Evolutionary conservation across 768 basidiomycete species (phyloP).

Genomic region (Leccinum variicolor): DNA sequence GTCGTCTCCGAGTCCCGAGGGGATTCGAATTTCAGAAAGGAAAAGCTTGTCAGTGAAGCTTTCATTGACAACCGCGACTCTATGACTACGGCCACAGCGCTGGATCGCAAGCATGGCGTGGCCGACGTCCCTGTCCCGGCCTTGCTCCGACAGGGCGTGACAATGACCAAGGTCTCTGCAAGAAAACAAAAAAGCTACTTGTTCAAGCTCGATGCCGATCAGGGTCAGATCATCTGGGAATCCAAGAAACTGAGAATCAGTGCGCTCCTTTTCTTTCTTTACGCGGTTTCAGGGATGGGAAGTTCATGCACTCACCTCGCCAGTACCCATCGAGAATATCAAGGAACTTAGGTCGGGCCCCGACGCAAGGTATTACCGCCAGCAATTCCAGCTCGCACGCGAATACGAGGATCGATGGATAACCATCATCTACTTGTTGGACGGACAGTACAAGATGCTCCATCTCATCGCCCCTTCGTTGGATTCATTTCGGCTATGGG

Average conservation of each 20-base stretch:
- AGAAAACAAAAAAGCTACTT: slow-evolving; percentile 70
- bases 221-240: slow-evolving; percentile 77
- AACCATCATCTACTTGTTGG: slow-evolving; percentile 78
- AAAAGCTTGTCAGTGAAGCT: too few relatives aligned
- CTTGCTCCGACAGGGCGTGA: slow-evolving; percentile 57
- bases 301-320: not conserved
- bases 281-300: too few relatives aligned
- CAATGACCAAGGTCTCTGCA: slow-evolving; percentile 80
- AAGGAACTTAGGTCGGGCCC: slow-evolving; percentile 79
- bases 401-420: slow-evolving; percentile 75
- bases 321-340: slow-evolving; percentile 84
- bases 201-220: slow-evolving; percentile 75
- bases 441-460: slow-evolving; percentile 78
- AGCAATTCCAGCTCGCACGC: slow-evolving; percentile 61
- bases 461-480: slow-evolving; percentile 74
- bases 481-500: slow-evolving; percentile 63
- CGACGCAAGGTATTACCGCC: slow-evolving; percentile 68
- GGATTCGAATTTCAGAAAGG: too few relatives aligned
- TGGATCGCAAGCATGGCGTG: slow-evolving; percentile 4
- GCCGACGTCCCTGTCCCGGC: slow-evolving; percentile 52
- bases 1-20: too few relatives aligned
- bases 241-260: slow-evolving; percentile 67
- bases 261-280: slow-evolving; percentile 32
- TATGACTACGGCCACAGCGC: slow-evolving; percentile 2
- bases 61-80: not conserved